These are phyloP conservation scores for Dendrobium officinale DNA, from an alignment of 106 monocot genomes.

Conservation along the genomic window DNA sequence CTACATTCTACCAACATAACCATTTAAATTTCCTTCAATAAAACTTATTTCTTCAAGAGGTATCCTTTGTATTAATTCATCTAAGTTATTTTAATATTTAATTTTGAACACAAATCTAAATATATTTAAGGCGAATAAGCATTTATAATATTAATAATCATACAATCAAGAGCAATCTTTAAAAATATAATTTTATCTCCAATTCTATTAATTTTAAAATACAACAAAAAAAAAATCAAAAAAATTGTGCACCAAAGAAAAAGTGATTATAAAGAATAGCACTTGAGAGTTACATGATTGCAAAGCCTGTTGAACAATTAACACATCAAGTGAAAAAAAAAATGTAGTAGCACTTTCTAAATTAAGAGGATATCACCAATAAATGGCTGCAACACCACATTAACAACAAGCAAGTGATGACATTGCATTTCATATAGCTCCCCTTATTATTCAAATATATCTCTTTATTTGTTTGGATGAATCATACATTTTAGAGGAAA, in stretches of 20 bases:
- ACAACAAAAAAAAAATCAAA: neutral
- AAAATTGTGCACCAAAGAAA: constrained; percentile 1
- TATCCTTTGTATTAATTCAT: too few species aligned
- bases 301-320: neutral
- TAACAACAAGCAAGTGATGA: neutral
- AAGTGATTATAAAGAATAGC: neutral
- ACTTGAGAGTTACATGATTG: neutral
- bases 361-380: neutral
- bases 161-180: too few species aligned
- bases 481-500: neutral
- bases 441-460: neutral
- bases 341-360: neutral
- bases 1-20: too few species aligned
- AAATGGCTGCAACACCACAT: neutral
- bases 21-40: too few species aligned
- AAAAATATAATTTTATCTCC: too few species aligned
- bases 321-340: neutral
- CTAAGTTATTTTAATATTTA: too few species aligned
- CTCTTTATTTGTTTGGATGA: neutral
- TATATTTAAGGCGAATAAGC: too few species aligned
- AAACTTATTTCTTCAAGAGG: too few species aligned
- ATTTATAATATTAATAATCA: too few species aligned
- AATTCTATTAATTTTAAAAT: neutral
- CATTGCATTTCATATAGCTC: neutral
- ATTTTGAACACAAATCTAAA: too few species aligned